A percentile compares a stretch with the other conserved stretches of the same genome.
These are phyloP conservation scores for Musa beccarii DNA, from an alignment of 176 grass and related monocot genomes.

Conservation along the genomic window DNA sequence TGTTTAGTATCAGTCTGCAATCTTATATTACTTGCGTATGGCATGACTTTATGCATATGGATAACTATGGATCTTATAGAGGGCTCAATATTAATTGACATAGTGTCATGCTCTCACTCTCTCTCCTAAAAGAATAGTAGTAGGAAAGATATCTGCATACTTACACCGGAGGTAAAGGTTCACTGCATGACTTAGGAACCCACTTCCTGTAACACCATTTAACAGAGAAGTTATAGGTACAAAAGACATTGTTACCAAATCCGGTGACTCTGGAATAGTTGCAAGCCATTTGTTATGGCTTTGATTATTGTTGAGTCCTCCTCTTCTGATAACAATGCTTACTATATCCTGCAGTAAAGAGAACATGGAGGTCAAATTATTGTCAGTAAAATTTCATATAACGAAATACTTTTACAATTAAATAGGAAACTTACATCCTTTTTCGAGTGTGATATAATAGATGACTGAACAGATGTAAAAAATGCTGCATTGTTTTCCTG, in stretches of 20 bases:
- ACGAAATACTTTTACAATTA: not conserved
- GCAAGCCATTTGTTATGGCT: slow-evolving; percentile 58
- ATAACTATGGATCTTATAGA: no score
- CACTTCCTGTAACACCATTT: slow-evolving; percentile 48
- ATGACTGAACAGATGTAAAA: slow-evolving; percentile 32
- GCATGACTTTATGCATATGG: no score
- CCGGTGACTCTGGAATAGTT: slow-evolving; percentile 40
- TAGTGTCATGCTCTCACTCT: no score
- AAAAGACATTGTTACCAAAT: slow-evolving; percentile 66
- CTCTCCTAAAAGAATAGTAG: not conserved
- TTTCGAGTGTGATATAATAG: slow-evolving; percentile 19
- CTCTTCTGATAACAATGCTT: slow-evolving; percentile 53
- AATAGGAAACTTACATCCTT: slow-evolving; percentile 38
- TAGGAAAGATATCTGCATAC: not conserved
- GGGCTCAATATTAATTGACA: not conserved
- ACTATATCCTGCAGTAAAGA: slow-evolving; percentile 41
- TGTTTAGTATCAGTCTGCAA: not conserved
- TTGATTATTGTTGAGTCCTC: slow-evolving; percentile 44
- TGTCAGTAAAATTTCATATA: not conserved
- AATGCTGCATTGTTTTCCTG: slow-evolving; percentile 27
- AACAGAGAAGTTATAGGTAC: slow-evolving; percentile 67
- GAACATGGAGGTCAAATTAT: not conserved
- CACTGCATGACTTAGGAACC: slow-evolving; percentile 66
- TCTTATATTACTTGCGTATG: not conserved
- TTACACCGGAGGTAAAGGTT: slow-evolving; percentile 93